Conservation (phyloP, 164 flowering plant genomes). For the Liquidambar formosana region DNA sequence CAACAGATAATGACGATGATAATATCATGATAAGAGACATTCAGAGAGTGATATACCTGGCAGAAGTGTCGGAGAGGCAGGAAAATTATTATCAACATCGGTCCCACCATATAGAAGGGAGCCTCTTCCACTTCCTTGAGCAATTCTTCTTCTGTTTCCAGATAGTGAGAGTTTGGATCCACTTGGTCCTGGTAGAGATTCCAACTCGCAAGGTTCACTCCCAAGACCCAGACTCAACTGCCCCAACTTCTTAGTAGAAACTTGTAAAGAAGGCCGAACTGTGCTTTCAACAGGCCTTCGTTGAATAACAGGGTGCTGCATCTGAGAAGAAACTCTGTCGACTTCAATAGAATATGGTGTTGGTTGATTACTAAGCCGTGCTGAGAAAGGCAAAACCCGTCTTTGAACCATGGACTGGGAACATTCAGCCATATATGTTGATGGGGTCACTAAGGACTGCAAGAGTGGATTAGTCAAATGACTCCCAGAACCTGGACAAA, state of each 20-base stretch:
- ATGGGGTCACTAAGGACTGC: not conserved
- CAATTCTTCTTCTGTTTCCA: not conserved
- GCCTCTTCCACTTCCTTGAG: not conserved
- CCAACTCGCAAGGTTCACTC: not conserved
- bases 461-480: not conserved
- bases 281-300: not conserved
- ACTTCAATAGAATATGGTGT: not conserved
- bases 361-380: not conserved
- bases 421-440: not conserved
- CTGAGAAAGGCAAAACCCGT: not conserved
- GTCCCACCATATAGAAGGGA: not conserved
- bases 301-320: not conserved
- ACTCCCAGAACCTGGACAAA: not conserved
- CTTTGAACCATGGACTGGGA: not conserved
- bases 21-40: not conserved
- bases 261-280: not conserved
- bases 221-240: not conserved
- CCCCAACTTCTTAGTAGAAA: not conserved
- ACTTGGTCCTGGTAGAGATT: not conserved
- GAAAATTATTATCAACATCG: not conserved
- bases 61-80: not conserved
- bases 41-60: constrained; percentile 1
- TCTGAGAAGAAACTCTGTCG: not conserved
- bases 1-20: not conserved
- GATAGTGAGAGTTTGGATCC: not conserved